Percentiles rank a stretch among this genome's conserved stretches.
phyloP scores from a whole-genome alignment of 2,329 filamentous ascomycete species.

The Knufia fluminis region DNA sequence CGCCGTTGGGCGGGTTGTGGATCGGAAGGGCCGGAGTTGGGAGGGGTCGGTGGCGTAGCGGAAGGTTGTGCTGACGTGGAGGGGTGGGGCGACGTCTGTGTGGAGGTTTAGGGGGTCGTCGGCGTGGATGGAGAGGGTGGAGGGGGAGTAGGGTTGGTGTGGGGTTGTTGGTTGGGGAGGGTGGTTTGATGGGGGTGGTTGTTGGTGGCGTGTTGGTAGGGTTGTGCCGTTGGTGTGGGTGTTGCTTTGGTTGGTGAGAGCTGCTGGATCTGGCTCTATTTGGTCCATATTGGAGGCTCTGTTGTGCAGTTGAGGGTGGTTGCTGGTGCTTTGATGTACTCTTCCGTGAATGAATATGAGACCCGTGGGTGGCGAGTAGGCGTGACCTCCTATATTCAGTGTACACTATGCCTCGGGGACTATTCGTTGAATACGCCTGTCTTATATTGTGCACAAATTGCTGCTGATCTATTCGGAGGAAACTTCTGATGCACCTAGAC shows the following conservation, averaged over 20 bases:
- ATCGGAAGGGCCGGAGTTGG: conserved; percentile 46
- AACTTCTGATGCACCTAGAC: no score
- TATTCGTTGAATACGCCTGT: no score
- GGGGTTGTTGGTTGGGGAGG: neutral
- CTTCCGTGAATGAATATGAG: no score
- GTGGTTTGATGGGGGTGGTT: neutral
- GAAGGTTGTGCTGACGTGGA: conserved; percentile 89
- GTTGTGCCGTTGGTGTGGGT: neutral
- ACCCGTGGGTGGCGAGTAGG: no score
- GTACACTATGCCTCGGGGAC: no score
- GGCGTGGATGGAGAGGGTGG: conserved; percentile 70
- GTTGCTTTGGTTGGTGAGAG: neutral
- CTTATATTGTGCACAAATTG: no score
- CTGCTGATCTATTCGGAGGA: no score
- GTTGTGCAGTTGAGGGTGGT: no score
- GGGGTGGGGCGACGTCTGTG: conserved; percentile 73
- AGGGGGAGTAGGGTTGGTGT: conserved; percentile 30
- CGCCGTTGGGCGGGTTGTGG: conserved; percentile 28
- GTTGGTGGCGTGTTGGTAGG: neutral
- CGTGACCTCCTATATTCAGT: no score
- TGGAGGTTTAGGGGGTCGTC: conserved; percentile 67
- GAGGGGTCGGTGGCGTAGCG: conserved; percentile 66
- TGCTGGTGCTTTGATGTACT: no score
- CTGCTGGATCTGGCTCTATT: no score
- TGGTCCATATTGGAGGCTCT: no score